Evolutionary conservation across 1,284 basidiomycete genomes (phyloP).

Genomic region (Meripilus lineatus): DNA sequence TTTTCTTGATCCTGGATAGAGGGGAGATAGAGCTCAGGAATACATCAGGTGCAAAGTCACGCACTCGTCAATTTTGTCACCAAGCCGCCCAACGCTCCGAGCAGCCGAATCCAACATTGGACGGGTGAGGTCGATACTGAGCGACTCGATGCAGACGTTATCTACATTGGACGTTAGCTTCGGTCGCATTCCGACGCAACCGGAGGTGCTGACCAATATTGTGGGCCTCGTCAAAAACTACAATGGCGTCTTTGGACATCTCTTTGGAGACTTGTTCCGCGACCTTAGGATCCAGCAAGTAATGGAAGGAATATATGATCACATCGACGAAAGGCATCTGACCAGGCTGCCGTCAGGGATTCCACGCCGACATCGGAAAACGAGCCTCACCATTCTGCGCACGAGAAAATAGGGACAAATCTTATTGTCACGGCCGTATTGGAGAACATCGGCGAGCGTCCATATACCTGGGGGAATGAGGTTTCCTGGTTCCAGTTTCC

Average conservation of each 20-base stretch:
- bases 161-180: constrained; percentile 42
- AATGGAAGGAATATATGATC: constrained; percentile 99
- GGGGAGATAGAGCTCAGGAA: background rate
- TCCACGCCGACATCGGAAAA: background rate
- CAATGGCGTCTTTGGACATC: constrained; percentile 95
- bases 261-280: constrained; percentile 99
- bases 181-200: background rate
- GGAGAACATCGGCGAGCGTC: constrained; percentile 92
- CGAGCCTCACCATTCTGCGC: constrained; percentile 78
- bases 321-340: constrained; percentile 95
- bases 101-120: constrained; percentile 97
- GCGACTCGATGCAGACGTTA: constrained; percentile 98
- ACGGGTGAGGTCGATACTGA: constrained; percentile 97
- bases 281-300: constrained; percentile 97
- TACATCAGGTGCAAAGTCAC: constrained; percentile 19
- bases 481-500: constrained; percentile 79
- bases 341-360: background rate
- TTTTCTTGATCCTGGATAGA: constrained; percentile 80
- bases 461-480: constrained; percentile 87
- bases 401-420: constrained; percentile 97
- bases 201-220: constrained; percentile 76
- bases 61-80: constrained; percentile 93
- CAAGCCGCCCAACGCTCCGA: constrained; percentile 83
- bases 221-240: constrained; percentile 99
- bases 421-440: constrained; percentile 82